Base-by-base conservation (phyloP, 805 yeast genomes). In the Yarrowia phangngaensis region DNA sequence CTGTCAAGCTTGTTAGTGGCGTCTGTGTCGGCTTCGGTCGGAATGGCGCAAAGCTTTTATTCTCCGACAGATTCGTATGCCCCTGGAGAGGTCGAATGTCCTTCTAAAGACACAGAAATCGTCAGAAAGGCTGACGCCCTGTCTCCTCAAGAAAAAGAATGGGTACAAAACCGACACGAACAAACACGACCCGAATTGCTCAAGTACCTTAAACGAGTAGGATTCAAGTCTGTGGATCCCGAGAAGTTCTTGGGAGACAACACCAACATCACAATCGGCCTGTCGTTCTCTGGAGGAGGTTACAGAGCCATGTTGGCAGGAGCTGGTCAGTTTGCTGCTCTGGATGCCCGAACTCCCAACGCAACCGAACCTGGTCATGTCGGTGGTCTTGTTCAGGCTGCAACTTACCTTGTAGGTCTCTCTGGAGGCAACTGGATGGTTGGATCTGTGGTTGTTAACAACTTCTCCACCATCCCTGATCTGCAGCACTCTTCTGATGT, bases 371-470 rank as follows among this genome's bases (percentile, higher is more conserved):
- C 74, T 60, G 84, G 86, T 61, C 79, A 80, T 60, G 62, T 85
- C 26, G 88, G 88, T 24, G 90, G 95, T 3, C 64, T 86, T 28
- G 63, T 85, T 20, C 87, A 82, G 57, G 65, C 82, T 8, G 61
- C 86, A 1, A 74, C 82, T 6, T 86, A 87, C 58, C 63, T 86
- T 7, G 66, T 84, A 7, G 94, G 88, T 5, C 73, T 87, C 14
- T 79, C 88, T 9, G 95, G 95, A 16, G 95, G 95, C 12, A 73
- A 82, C 8, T 87, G 95, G 94, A 67, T 83, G 45, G 68, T 84
- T 14, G 82, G 84, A 0, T 73, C 89, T 4, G 62, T 84, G 20
- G 78, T 74, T 0, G 65, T 75, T 60, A 83, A 85, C 59, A 76
- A 80, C 58, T 87, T 83, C 80, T 77, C 88, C 8, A 69, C 83